Evolutionary conservation across 352 stramenopile genomes (phyloP), one percentile per base, ranked within the genome.

Genomic region (Phytophthora niederhauseri): DNA sequence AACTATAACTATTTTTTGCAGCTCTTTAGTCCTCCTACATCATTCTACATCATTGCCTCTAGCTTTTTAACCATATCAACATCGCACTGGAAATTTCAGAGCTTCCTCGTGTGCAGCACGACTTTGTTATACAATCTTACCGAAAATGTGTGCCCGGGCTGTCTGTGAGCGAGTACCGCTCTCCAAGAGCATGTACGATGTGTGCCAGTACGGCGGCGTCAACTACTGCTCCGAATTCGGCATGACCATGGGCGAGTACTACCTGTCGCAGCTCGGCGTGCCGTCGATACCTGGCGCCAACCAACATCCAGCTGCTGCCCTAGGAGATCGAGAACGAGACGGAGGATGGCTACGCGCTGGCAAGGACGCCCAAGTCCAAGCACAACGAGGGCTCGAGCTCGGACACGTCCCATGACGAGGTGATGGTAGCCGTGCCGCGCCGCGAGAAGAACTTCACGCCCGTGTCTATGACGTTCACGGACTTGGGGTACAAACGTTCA

Each of bases 401-500:
- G 22, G 58, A 57, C 31, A 70, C 61, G 30, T 66, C 60, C 12
- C 69, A 67, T 17, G 64, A 68, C 19, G 51, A 58, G 9, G 58
- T 75, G 6, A 54, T 65, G 51, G 48, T 70, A 57, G 55, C 57
- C 8, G 55, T 72, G 8, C 51, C 51, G 20, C 52, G 20, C 3
- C 62, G 58, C 50, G 62, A 64, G 50, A 73, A 70, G 60, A 68
- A 61, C 31, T 72, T 73, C 53, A 24, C 43, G 15, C 74, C 74
- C 1, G 58, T 77, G 19, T 68, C 69, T 7, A 60, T 81, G 9
- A 66, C 64, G 17, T 77, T 81, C 50, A 50, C 72, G 50, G 61
- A 81, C 43, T 57, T 81, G 45, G 77, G 67, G 65, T 81, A 80
- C 59, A n/a, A n/a, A n/a, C n/a, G n/a, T n/a, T n/a, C n/a, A n/a